Percentiles rank a stretch among this genome's conserved stretches.
Conservation (phyloP, 192 early-diverging fungal species). For the Gryganskiella cystojenkinii region DNA sequence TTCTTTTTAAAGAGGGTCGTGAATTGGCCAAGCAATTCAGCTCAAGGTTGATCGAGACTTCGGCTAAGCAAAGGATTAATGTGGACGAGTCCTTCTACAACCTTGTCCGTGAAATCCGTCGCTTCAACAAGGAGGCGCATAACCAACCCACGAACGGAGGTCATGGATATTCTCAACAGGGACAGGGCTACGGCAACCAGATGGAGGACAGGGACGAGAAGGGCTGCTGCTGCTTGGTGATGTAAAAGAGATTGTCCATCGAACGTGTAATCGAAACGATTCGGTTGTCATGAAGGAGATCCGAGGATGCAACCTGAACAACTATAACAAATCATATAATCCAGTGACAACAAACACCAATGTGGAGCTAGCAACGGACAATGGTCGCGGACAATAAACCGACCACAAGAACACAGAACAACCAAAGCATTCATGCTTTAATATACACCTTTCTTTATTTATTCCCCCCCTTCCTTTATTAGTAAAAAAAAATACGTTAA, state of each 20-base stretch:
- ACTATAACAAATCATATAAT: no score
- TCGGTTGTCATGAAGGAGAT: no score
- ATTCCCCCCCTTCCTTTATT: no score
- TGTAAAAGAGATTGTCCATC: constrained; percentile 59
- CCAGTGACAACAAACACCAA: no score
- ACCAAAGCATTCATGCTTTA: no score
- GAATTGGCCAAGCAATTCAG: constrained; percentile 82
- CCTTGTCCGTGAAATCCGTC: constrained; percentile 87
- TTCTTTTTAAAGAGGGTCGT: constrained; percentile 70
- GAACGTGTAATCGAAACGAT: no score
- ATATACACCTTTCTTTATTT: no score
- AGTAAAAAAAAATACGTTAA: no score
- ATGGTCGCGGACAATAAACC: no score
- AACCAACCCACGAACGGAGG: constrained; percentile 53
- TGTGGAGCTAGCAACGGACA: no score
- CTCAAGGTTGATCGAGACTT: constrained; percentile 89
- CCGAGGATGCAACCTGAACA: no score
- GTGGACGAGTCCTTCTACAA: constrained; percentile 93
- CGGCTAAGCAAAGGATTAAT: constrained; percentile 88
- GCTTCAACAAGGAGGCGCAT: constrained; percentile 79
- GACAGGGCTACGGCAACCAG: constrained; percentile 51
- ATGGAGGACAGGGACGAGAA: constrained; percentile 51
- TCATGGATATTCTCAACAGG: constrained; percentile 53
- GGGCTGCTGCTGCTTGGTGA: constrained; percentile 71
- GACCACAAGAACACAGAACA: no score